Conservation (phyloP, 495 filamentous ascomycete species). For the Neurospora sp. region DNA sequence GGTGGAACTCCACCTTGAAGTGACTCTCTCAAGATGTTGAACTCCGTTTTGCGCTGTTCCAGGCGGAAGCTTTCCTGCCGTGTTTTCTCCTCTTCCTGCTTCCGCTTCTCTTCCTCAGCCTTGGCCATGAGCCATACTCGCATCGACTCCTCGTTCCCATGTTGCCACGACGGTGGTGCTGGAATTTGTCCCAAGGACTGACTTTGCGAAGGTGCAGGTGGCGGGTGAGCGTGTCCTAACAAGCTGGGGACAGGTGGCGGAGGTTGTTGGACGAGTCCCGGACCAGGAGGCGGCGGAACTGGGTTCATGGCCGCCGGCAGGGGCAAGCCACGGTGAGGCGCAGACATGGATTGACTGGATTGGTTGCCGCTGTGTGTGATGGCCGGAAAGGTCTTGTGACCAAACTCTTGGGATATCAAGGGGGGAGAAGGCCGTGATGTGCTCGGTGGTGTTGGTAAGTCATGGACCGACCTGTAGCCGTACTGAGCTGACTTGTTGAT, state of each 20-base stretch:
- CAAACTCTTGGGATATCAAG: slow-evolving; percentile 39
- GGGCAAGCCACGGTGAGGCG: slow-evolving; percentile 65
- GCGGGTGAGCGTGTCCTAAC: slow-evolving; percentile 24
- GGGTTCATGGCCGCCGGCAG: slow-evolving; percentile 64
- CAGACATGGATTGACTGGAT: slow-evolving; percentile 50
- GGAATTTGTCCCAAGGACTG: slow-evolving; percentile 48
- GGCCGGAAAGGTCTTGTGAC: slow-evolving; percentile 30
- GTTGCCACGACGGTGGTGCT: slow-evolving; percentile 60
- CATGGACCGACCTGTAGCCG: slow-evolving; percentile 59
- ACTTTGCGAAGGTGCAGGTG: slow-evolving; percentile 28
- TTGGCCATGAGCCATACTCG: slow-evolving; percentile 73
- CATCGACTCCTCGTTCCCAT: slow-evolving; percentile 69
- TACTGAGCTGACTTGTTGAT: slow-evolving; percentile 55
- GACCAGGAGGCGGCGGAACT: slow-evolving; percentile 33
- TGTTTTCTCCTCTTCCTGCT: slow-evolving; percentile 81
- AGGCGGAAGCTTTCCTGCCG: slow-evolving; percentile 65
- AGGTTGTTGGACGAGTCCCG: slow-evolving; percentile 6
- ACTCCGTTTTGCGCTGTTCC: slow-evolving; percentile 71
- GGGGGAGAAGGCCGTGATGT: slow-evolving; percentile 51
- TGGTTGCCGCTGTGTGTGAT: slow-evolving; percentile 31
- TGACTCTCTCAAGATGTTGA: slow-evolving; percentile 74
- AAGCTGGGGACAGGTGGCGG: slow-evolving; percentile 19
- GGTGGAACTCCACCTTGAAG: slow-evolving; percentile 74
- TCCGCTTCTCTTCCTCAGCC: slow-evolving; percentile 78
- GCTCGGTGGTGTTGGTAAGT: slow-evolving; percentile 52